phyloP scores from a whole-genome alignment of 495 filamentous ascomycete species.

The Recurvomyces mirabilis region DNA sequence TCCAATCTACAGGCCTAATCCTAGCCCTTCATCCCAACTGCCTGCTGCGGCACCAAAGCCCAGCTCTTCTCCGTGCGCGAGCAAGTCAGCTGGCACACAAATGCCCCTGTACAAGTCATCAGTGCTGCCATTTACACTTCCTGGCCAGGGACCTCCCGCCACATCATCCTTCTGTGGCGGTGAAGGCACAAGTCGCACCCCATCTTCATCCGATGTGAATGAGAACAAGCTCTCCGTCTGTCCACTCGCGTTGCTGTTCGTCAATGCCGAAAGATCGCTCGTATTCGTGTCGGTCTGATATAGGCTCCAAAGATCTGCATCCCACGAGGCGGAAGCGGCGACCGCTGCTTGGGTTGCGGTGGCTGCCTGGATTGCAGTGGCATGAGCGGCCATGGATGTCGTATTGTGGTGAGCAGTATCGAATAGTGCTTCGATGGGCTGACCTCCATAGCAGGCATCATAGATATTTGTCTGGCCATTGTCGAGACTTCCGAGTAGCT shows the following conservation, averaged over 20 bases:
- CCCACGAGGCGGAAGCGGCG: conserved; percentile 27
- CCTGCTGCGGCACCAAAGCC: conserved; percentile 3
- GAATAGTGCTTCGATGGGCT: conserved; percentile 40
- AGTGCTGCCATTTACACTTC: conserved; percentile 7
- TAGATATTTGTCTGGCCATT: conserved; percentile 69
- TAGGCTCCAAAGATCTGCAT: conserved; percentile 43
- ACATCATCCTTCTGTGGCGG: conserved; percentile 16
- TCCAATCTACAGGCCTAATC: conserved; percentile 1
- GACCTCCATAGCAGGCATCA: conserved; percentile 65
- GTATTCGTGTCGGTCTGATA: conserved; percentile 29
- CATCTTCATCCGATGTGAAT: conserved; percentile 59
- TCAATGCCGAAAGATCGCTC: conserved; percentile 9
- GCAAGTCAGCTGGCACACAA: conserved; percentile 39
- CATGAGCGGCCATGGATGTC: background rate
- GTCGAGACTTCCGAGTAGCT: conserved; percentile 64
- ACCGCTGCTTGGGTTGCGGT: background rate
- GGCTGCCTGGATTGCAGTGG: background rate
- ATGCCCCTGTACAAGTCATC: conserved; percentile 42
- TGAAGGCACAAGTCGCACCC: conserved; percentile 9
- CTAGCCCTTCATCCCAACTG: conserved; percentile 4
- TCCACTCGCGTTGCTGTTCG: conserved; percentile 18
- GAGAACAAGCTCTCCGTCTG: conserved; percentile 58
- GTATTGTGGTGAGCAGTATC: conserved; percentile 30
- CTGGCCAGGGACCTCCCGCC: no score
- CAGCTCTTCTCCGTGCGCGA: conserved; percentile 8